Conservation (phyloP, 345 rosid species). For the Erodium maritimum region DNA sequence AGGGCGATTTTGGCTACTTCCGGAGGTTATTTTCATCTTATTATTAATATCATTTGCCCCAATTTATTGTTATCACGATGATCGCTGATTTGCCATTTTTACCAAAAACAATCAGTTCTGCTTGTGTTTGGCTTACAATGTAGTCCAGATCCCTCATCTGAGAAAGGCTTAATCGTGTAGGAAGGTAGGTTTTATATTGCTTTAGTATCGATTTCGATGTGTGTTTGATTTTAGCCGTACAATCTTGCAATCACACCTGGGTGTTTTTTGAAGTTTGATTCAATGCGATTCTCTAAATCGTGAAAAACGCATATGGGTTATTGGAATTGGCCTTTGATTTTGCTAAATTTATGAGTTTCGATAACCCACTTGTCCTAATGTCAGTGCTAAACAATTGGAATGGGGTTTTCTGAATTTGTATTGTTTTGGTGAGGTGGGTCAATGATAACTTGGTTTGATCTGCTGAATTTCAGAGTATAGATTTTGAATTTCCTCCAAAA, state of each 20-base stretch:
- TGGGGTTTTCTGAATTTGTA: neutral
- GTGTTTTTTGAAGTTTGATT: too few species aligned
- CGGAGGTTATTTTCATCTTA: neutral
- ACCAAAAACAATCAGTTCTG: neutral
- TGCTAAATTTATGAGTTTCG: neutral
- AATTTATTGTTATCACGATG: neutral
- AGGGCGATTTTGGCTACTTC: neutral
- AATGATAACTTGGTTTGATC: neutral
- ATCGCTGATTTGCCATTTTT: neutral
- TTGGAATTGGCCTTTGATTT: neutral
- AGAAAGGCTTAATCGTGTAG: neutral
- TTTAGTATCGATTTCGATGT: neutral
- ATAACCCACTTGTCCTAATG: too few species aligned
- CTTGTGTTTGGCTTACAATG: neutral
- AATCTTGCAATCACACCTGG: neutral
- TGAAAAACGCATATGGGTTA: neutral
- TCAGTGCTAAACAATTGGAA: neutral
- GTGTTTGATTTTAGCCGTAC: neutral
- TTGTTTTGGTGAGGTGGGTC: neutral
- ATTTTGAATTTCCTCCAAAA: constrained; percentile 12
- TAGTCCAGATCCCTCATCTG: neutral
- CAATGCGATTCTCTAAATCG: too few species aligned
- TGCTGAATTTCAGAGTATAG: neutral
- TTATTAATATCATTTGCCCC: too few species aligned
- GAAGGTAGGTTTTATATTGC: neutral